phyloP scores from a whole-genome alignment of 345 rosid genomes.

The Hevea brasiliensis region DNA sequence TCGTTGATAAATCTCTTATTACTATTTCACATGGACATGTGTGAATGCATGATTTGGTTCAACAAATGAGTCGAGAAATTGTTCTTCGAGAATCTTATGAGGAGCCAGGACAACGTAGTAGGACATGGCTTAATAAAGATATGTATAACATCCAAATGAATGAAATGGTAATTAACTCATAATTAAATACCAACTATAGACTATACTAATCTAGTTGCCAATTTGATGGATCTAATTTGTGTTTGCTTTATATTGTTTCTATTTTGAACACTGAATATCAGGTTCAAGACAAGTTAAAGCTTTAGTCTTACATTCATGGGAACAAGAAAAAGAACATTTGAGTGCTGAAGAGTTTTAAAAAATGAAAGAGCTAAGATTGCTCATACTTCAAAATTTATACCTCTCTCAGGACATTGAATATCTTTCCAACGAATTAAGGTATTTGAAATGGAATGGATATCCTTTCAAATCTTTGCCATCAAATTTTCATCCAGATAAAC shows the following conservation, averaged over 20 bases:
- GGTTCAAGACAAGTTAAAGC: constrained; percentile 6
- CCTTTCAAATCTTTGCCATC: no score
- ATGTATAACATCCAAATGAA: no score
- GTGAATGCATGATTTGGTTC: no score
- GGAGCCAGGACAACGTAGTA: constrained; percentile 4
- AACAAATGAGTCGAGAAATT: constrained; percentile 34
- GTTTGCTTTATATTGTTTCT: not conserved
- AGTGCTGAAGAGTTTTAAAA: not conserved
- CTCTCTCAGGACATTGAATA: not conserved
- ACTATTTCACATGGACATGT: constrained; percentile 13
- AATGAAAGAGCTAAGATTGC: not conserved
- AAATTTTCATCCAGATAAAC: no score
- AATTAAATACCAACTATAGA: no score
- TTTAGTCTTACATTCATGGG: no score
- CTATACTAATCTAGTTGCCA: no score
- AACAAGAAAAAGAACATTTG: not conserved
- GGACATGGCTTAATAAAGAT: no score
- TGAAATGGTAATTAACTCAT: no score
- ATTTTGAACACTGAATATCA: not conserved
- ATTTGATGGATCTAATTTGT: no score
- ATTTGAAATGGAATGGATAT: not conserved
- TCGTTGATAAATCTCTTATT: constrained; percentile 12
- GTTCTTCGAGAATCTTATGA: not conserved
- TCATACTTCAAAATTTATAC: not conserved
- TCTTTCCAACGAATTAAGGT: not conserved